Conservation (phyloP, 1,284 basidiomycete species). For the Cutaneotrichosporon daszewskae region DNA sequence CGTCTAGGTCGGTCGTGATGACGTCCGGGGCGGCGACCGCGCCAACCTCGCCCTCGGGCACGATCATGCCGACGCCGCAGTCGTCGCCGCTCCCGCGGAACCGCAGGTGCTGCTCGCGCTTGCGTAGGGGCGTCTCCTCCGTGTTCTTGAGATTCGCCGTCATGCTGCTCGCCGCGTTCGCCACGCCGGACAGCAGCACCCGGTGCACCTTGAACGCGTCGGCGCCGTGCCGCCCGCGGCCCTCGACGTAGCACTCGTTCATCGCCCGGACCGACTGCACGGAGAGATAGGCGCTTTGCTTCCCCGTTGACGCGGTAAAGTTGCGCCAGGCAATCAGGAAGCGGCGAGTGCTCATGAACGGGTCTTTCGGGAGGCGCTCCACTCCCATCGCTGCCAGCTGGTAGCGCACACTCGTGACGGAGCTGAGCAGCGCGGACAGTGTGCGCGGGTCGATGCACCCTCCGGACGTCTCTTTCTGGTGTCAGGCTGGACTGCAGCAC, state of each 20-base stretch:
- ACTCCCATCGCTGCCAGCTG: constrained; percentile 32
- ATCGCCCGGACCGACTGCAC: constrained; percentile 28
- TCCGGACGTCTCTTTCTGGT: constrained; percentile 42
- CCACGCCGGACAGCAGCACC: constrained; percentile 36
- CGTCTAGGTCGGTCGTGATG: constrained; percentile 39
- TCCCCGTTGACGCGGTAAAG: constrained; percentile 16
- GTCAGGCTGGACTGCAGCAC: background rate
- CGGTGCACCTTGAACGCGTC: constrained; percentile 38
- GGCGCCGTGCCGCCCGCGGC: constrained; percentile 24
- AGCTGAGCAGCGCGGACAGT: constrained; percentile 35
- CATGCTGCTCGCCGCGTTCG: constrained; percentile 31
- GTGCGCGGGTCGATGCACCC: constrained; percentile 43
- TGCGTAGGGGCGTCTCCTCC: constrained; percentile 31
- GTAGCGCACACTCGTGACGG: constrained; percentile 38
- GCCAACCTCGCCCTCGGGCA: constrained; percentile 36
- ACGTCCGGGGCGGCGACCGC: constrained; percentile 36
- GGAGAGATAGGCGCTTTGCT: constrained; percentile 14
- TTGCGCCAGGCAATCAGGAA: constrained; percentile 35
- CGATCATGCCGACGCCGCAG: constrained; percentile 31
- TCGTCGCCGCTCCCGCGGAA: constrained; percentile 17
- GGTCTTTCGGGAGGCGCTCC: constrained; percentile 41
- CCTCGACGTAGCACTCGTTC: constrained; percentile 26
- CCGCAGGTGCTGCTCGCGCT: constrained; percentile 37
- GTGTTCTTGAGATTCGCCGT: constrained; percentile 38
- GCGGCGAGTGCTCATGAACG: constrained; percentile 27